Percentiles rank a stretch among this genome's conserved stretches.
These are phyloP conservation scores for Prunus davidiana DNA, from an alignment of 306 rosid genomes.

Conservation along the genomic window DNA sequence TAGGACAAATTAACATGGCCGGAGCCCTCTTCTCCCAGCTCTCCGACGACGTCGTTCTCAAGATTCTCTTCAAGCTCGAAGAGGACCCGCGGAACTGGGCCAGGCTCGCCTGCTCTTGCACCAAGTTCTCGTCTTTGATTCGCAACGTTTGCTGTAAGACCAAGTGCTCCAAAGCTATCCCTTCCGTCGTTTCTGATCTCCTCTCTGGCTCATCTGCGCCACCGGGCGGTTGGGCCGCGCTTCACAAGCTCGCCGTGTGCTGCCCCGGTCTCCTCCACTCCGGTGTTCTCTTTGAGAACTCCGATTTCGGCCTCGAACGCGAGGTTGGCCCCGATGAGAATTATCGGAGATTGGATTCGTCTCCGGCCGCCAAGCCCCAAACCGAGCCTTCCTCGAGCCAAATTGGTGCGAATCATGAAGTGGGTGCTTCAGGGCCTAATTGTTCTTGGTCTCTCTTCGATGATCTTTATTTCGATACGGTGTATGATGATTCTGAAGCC, in stretches of 20 bases:
- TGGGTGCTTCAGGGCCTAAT: conserved; percentile 23
- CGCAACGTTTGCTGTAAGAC: conserved; percentile 60
- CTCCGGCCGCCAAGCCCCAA: not conserved
- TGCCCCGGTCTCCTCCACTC: conserved; percentile 85
- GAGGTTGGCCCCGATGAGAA: conserved; percentile 61
- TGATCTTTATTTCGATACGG: conserved; percentile 67
- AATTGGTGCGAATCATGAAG: conserved; percentile 2
- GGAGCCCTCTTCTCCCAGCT: conserved; percentile 43
- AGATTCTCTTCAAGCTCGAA: conserved; percentile 60
- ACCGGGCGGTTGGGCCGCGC: conserved; percentile 52
- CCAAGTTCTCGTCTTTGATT: conserved; percentile 56
- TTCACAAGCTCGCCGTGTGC: conserved; percentile 74
- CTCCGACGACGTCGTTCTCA: conserved; percentile 64
- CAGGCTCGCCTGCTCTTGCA: conserved; percentile 70
- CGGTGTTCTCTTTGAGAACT: conserved; percentile 71
- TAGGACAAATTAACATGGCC: conserved; percentile 8
- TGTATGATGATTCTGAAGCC: conserved; percentile 47
- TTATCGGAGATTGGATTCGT: conserved; percentile 9
- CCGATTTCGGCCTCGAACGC: conserved; percentile 74
- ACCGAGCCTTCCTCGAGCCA: conserved; percentile 13
- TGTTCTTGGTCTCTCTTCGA: conserved; percentile 82
- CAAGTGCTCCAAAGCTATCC: conserved; percentile 46
- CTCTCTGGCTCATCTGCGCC: conserved; percentile 27
- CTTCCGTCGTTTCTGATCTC: conserved; percentile 57
- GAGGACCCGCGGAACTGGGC: conserved; percentile 91